Conservation (phyloP, 495 filamentous ascomycete species). For the Hyaloscypha finlandica region DNA sequence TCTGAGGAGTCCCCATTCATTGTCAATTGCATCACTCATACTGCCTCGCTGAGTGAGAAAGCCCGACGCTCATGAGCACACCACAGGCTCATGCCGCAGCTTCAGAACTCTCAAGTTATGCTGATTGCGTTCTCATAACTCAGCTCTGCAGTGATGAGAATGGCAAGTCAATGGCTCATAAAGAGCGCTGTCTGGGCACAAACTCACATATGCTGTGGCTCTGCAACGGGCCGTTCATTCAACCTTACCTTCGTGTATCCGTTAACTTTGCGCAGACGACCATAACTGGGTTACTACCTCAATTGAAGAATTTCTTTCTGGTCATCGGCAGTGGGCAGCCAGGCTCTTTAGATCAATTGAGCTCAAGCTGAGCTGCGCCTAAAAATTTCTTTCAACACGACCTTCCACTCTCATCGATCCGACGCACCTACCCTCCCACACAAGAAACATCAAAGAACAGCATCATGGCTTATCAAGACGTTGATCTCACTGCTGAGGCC, state of each 20-base stretch:
- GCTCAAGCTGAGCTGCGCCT: neutral
- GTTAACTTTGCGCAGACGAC: neutral
- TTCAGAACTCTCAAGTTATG: no score
- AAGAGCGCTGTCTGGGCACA: neutral
- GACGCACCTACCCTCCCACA: neutral
- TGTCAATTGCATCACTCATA: neutral
- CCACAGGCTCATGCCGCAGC: neutral
- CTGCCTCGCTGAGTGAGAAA: neutral
- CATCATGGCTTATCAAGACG: conserved; percentile 22
- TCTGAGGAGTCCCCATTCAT: neutral
- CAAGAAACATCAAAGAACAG: neutral
- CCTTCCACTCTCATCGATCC: neutral
- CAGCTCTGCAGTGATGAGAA: neutral
- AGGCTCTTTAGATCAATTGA: neutral
- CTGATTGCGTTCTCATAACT: neutral
- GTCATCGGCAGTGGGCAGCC: neutral
- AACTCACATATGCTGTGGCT: neutral
- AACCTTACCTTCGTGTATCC: neutral
- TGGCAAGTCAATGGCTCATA: neutral
- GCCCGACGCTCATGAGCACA: neutral
- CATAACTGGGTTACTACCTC: neutral
- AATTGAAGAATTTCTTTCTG: neutral
- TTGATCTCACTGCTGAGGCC: conserved; percentile 30
- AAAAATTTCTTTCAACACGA: neutral
- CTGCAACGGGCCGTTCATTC: neutral